Conservation (phyloP, 2,329 filamentous ascomycete genomes). For the Talaromyces sp. region DNA sequence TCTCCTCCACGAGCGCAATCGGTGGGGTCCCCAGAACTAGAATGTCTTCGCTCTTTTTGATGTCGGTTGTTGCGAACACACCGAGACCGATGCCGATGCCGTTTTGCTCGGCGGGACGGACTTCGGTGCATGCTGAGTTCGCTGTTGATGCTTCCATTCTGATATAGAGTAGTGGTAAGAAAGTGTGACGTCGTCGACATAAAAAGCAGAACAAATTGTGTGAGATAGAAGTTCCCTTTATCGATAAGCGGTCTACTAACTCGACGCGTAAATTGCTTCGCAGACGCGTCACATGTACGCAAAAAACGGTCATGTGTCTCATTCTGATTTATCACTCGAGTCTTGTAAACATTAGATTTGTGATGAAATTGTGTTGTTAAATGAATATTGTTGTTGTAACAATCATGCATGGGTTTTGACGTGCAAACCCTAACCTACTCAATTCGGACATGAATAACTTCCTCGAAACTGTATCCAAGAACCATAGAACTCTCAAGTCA, state of each 20-base stretch:
- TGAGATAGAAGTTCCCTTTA: neutral
- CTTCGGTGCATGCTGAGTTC: neutral
- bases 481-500: too few relatives aligned
- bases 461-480: neutral
- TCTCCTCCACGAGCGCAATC: slow-evolving; percentile 52
- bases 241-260: neutral
- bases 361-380: too few relatives aligned
- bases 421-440: neutral
- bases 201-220: neutral
- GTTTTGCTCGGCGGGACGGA: slow-evolving; percentile 3
- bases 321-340: neutral
- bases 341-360: neutral
- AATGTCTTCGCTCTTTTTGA: slow-evolving; percentile 49
- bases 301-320: neutral
- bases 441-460: neutral
- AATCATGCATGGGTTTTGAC: neutral
- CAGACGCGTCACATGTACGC: neutral
- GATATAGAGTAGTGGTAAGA: too few relatives aligned
- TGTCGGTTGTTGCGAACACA: slow-evolving; percentile 51
- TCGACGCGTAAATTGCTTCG: neutral
- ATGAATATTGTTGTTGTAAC: neutral
- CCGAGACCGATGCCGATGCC: slow-evolving; percentile 47
- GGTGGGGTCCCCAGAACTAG: slow-evolving; percentile 46
- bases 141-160: neutral
- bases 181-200: neutral